A percentile compares a stretch with the other conserved stretches of the same genome.
phyloP scores from a whole-genome alignment of 768 basidiomycete species.

The Hydnomerulius pinastri region DNA sequence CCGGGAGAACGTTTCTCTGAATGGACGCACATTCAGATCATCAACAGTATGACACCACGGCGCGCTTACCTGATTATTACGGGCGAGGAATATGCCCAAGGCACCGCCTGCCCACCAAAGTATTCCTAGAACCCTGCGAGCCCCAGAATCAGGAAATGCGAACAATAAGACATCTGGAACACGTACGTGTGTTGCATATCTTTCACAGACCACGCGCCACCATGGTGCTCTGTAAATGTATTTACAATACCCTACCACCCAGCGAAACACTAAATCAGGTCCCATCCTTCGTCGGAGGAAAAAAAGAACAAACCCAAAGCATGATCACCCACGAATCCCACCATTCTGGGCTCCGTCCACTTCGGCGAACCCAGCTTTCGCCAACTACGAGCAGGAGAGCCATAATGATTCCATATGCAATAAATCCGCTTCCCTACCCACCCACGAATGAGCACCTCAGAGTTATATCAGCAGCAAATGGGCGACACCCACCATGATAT shows the following conservation, averaged over 20 bases:
- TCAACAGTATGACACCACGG: not conserved
- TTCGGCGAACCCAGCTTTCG: slow-evolving; percentile 73
- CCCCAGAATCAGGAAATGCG: slow-evolving; percentile 2
- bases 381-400: slow-evolving; percentile 76
- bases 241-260: slow-evolving; percentile 55
- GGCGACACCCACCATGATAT: slow-evolving; percentile 60
- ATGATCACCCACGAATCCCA: slow-evolving; percentile 76
- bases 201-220: slow-evolving; percentile 80
- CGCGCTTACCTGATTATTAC: slow-evolving; percentile 66
- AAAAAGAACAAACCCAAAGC: slow-evolving; percentile 46
- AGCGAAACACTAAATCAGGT: not conserved
- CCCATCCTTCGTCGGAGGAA: not conserved
- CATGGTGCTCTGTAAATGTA: slow-evolving; percentile 91
- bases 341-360: slow-evolving; percentile 77
- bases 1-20: slow-evolving; percentile 79
- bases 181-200: slow-evolving; percentile 94
- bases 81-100: slow-evolving; percentile 81
- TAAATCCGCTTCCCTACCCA: slow-evolving; percentile 76
- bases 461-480: slow-evolving; percentile 8
- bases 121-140: slow-evolving; percentile 51
- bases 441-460: slow-evolving; percentile 10
- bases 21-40: not conserved
- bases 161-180: not conserved
- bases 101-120: slow-evolving; percentile 89
- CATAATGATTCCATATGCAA: slow-evolving; percentile 84